phyloP scores from a whole-genome alignment of 2,329 filamentous ascomycete genomes.

The Coniochaeta sp. region DNA sequence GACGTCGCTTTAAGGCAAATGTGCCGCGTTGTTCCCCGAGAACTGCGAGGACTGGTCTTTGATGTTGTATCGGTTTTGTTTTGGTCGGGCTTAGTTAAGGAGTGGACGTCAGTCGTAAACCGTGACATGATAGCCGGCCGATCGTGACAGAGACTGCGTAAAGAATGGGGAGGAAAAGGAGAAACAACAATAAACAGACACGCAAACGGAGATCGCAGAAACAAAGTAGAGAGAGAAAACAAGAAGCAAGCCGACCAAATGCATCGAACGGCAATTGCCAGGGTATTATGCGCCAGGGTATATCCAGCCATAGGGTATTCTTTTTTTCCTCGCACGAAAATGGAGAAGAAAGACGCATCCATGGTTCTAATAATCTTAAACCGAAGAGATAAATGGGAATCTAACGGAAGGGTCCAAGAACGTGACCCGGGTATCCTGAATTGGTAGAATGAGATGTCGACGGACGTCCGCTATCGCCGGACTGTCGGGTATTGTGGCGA shows the following conservation, averaged over 20 bases:
- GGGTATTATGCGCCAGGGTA: slow-evolving; percentile 57
- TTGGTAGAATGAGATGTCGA: slow-evolving; percentile 90
- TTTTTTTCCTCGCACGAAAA: slow-evolving; percentile 34
- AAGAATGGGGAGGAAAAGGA: slow-evolving; percentile 2
- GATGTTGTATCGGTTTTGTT: neutral
- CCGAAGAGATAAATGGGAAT: slow-evolving; percentile 26
- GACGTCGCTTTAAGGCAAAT: neutral
- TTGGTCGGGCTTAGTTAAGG: neutral
- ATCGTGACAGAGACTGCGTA: neutral
- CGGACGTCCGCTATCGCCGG: slow-evolving; percentile 84
- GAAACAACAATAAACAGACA: slow-evolving; percentile 10
- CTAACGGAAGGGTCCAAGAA: slow-evolving; percentile 80
- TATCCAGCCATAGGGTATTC: slow-evolving; percentile 55
- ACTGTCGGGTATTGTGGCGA: slow-evolving; percentile 74
- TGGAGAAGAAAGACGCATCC: slow-evolving; percentile 17
- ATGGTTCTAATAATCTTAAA: slow-evolving; percentile 31
- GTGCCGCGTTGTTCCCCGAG: neutral
- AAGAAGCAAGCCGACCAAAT: slow-evolving; percentile 37
- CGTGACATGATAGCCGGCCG: neutral
- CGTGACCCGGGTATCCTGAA: slow-evolving; percentile 92
- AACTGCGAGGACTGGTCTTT: neutral
- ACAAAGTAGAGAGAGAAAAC: slow-evolving; percentile 20
- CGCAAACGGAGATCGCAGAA: slow-evolving; percentile 20
- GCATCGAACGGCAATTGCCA: slow-evolving; percentile 34
- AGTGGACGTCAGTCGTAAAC: slow-evolving; percentile 3